Conservation (phyloP, 2,329 filamentous ascomycete genomes). For the Colletotrichum sp. region DNA sequence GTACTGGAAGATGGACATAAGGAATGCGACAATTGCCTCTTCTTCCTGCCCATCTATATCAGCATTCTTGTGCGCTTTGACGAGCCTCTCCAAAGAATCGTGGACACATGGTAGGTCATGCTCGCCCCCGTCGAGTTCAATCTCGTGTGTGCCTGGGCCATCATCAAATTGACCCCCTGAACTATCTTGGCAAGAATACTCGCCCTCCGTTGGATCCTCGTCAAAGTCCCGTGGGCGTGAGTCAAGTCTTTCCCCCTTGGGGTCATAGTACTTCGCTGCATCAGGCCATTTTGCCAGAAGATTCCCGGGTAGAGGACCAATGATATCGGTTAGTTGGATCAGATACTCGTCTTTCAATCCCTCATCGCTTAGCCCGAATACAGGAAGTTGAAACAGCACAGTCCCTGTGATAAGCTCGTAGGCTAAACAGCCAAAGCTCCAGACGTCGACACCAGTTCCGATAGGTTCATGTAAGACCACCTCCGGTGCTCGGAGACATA, state of each 20-base stretch:
- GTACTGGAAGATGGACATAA: not conserved
- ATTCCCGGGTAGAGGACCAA: constrained; percentile 19
- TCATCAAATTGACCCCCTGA: not conserved
- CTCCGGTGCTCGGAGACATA: not conserved
- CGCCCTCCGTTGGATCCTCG: not conserved
- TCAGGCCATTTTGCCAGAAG: constrained; percentile 19
- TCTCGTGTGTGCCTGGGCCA: not conserved
- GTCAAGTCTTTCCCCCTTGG: not conserved
- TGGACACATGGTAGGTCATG: not conserved
- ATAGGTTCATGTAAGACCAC: not conserved
- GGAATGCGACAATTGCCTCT: not conserved
- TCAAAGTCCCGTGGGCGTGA: not conserved
- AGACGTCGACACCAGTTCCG: constrained; percentile 21
- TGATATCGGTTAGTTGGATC: constrained; percentile 20
- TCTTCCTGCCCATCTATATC: not conserved
- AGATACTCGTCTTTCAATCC: constrained; percentile 14
- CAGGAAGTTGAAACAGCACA: constrained; percentile 6
- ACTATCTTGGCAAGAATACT: not conserved
- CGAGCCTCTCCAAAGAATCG: not conserved
- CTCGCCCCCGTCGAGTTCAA: not conserved
- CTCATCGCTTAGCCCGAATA: not conserved
- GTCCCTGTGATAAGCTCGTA: constrained; percentile 23
- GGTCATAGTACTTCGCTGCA: constrained; percentile 8
- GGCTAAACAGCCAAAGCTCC: constrained; percentile 25
- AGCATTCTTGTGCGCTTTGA: not conserved